Conservation (phyloP, 1,284 basidiomycete genomes). For the Fomitiporia mediterranea region DNA sequence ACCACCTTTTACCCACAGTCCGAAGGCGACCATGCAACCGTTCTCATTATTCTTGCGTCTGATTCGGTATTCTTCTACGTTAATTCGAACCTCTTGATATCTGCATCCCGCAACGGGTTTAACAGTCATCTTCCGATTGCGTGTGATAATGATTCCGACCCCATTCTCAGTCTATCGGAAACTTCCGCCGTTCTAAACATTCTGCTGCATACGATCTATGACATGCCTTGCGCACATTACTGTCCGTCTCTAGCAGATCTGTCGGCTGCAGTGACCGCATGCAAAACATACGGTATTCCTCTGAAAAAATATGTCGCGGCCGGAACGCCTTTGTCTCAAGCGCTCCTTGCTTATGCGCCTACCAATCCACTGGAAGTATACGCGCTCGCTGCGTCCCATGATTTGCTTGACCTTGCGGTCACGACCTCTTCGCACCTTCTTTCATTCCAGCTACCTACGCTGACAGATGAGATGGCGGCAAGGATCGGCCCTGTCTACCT, state of each 20-base stretch:
- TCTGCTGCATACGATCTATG: slow-evolving; percentile 34
- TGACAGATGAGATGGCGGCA: slow-evolving; percentile 27
- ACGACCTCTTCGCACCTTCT: slow-evolving; percentile 27
- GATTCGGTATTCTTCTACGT: slow-evolving; percentile 68
- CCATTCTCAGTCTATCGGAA: slow-evolving; percentile 32
- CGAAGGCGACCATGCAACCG: slow-evolving; percentile 50
- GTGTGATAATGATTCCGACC: slow-evolving; percentile 25
- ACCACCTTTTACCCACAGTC: slow-evolving; percentile 74
- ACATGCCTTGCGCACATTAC: slow-evolving; percentile 34
- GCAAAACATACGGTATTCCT: slow-evolving; percentile 31
- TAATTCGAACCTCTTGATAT: slow-evolving; percentile 33
- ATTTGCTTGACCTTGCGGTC: slow-evolving; percentile 28
- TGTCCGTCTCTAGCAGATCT: slow-evolving; percentile 31
- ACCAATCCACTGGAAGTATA: slow-evolving; percentile 33
- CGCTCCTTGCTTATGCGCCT: slow-evolving; percentile 33
- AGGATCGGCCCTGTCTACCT: slow-evolving; percentile 30
- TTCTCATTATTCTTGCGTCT: slow-evolving; percentile 60
- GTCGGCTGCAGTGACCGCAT: slow-evolving; percentile 30
- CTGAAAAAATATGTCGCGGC: slow-evolving; percentile 26
- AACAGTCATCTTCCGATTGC: slow-evolving; percentile 29
- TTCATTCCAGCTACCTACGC: slow-evolving; percentile 24
- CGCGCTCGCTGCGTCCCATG: slow-evolving; percentile 26
- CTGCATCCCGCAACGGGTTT: slow-evolving; percentile 36
- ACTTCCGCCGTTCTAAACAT: slow-evolving; percentile 34
- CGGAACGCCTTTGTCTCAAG: slow-evolving; percentile 28